Evolutionary conservation across 2,329 filamentous ascomycete species (phyloP), one percentile per base, ranked within the genome.

Genomic region (Simplicillium sp.): DNA sequence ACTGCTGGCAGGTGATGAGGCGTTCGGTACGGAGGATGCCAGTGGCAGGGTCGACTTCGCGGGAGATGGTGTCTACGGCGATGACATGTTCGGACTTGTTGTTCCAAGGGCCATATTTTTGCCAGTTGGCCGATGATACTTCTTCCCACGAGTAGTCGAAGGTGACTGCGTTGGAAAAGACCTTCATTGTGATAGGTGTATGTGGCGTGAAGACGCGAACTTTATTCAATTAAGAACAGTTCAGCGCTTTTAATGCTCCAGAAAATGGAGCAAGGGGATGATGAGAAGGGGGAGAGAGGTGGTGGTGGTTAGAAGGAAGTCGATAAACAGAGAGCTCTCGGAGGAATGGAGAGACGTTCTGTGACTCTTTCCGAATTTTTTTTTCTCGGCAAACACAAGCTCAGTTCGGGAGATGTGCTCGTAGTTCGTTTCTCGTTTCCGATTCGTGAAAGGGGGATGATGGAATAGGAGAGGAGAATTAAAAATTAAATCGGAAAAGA

Each of bases 71-170:
- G 68, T 98, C 92, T 56, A 97, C 92, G 50, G 87, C 89, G 50
- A 94, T 80, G 50, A 98, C 92, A 64, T 98, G 92, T 33, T 88
- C 87, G n/a, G 86, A 89, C 68, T 95, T 92, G 63, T 96, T 85
- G 70, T 98, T 98, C 90, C 92, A 97, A 15, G 90, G 90, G 56
- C 87, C 94, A 68, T 98, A 98, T 65, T 98, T 98, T 53, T 82
- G 84, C 92, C 92, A 98, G 75, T 98, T 98, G 60, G 86, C 88
- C 12, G 87, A 88, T 18, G 88, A 95, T 29, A 98, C 92, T 64
- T 97, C 90, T 57, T 95, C 87, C 92, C 92, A 98, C 36, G 90
- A 94, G 73, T 98, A 98, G 69, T 95, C 77, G 68, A 94, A 98
- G 46, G 87, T 88, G 65, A 87, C 86, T 32, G 73, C 71, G 56